Evolutionary conservation across 768 basidiomycete genomes (phyloP).

Genomic region (Leccinum imitatum): DNA sequence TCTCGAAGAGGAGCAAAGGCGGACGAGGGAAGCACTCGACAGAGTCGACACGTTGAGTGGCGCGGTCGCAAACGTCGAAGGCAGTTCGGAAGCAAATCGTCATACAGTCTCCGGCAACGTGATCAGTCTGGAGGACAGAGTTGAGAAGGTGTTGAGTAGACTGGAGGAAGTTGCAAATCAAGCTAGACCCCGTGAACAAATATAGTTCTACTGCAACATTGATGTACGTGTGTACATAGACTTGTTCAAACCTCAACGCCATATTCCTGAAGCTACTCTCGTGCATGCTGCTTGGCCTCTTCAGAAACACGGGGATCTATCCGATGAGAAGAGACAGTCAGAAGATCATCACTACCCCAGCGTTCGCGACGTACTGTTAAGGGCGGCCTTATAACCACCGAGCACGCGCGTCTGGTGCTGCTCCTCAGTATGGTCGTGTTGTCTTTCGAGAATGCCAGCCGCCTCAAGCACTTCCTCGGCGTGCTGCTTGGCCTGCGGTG

Average conservation of each 20-base stretch:
- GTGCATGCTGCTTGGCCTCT: slow-evolving; percentile 51
- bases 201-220: background rate
- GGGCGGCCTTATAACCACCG: slow-evolving; percentile 57
- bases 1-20: slow-evolving; percentile 73
- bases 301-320: slow-evolving; percentile 47
- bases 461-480: slow-evolving; percentile 54
- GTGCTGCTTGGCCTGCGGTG: slow-evolving; percentile 50
- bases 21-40: slow-evolving; percentile 57
- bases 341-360: background rate
- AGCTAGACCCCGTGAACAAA: slow-evolving; percentile 6
- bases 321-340: slow-evolving; percentile 1
- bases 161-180: slow-evolving; percentile 37
- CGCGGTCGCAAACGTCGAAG: slow-evolving; percentile 72
- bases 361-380: slow-evolving; percentile 39
- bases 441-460: slow-evolving; percentile 38
- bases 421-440: slow-evolving; percentile 33
- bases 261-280: slow-evolving; percentile 37
- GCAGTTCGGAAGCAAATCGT: slow-evolving; percentile 73
- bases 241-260: slow-evolving; percentile 18
- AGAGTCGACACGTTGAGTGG: slow-evolving; percentile 49
- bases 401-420: slow-evolving; percentile 48
- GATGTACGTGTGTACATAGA: background rate
- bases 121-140: slow-evolving; percentile 60
- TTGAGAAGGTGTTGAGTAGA: slow-evolving; percentile 46
- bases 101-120: slow-evolving; percentile 73